Evolutionary conservation across 169 alveolate genomes (phyloP), one percentile per base, ranked within the genome.

Genomic region (Plasmodium inui): DNA sequence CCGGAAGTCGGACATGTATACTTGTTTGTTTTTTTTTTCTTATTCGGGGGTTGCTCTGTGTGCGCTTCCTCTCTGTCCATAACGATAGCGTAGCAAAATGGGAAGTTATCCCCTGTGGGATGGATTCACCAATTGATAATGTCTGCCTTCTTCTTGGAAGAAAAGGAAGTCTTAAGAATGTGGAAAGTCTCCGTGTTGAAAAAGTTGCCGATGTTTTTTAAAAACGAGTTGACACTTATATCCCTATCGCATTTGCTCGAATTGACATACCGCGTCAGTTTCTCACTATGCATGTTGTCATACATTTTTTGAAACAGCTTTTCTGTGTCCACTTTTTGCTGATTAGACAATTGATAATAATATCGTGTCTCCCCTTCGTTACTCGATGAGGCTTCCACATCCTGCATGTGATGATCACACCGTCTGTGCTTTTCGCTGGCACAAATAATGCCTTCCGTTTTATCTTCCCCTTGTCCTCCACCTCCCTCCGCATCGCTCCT

Each of bases 141-240:
- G 70, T 86, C 93, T 53, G 28, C 28, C 70, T 86, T 86, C 46
- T 86, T 86, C 67, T 86, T 86, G 79, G 93, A 86, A 9, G 83
- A 74, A 55, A 86, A 86, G 44, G 86, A 74, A 34, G 46, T 26
- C 67, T 55, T 76, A 50, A 86, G 70, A 32, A 86, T 32, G 44
- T 76, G 80, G 44, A 86, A 86, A 0, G 86, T 86, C 3, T n/a
- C 78, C 19, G 84, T 73, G 61, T 86, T 86, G 70, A 86, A 86
- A 50, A 50, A 39, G 0, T 73, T 26, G 28, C 61, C 41, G 8
- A 86, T 41, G 67, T 86, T 74, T 32, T 76, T 86, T 86, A 86
- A 86, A 86, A 86, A 86, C 8, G 85, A 76, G 26, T 61, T 76
- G 44, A 86, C 55, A 34, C 67, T 55, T 17, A 12, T 7, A 86